Percentiles rank a stretch among this genome's conserved stretches.
These are phyloP conservation scores for Pseudocercospora vitis DNA, from an alignment of 2,329 filamentous ascomycete genomes.

Conservation along the genomic window DNA sequence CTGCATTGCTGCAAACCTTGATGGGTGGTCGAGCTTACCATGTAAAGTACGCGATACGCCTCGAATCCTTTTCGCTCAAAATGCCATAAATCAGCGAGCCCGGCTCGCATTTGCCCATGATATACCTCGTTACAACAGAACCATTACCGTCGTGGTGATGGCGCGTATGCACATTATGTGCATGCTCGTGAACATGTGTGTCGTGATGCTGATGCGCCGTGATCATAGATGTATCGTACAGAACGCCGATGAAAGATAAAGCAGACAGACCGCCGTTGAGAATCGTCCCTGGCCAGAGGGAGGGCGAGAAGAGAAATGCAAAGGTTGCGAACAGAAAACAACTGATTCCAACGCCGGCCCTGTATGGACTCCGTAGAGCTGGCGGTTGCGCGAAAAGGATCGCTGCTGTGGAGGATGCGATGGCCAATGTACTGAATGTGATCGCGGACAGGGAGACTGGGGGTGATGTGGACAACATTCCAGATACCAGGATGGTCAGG, in stretches of 20 bases:
- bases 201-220: constrained; percentile 34
- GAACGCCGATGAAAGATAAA: constrained; percentile 41
- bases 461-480: constrained; percentile 37
- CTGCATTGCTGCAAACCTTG: too few species aligned
- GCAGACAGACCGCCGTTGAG: constrained; percentile 38
- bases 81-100: constrained; percentile 84
- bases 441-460: constrained; percentile 39
- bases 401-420: constrained; percentile 46
- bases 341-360: constrained; percentile 38
- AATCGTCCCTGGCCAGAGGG: constrained; percentile 38
- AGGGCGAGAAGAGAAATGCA: constrained; percentile 40
- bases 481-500: constrained; percentile 40
- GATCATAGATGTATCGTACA: constrained; percentile 42
- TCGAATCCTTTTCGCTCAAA: constrained; percentile 84
- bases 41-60: constrained; percentile 97
- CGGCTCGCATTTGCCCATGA: constrained; percentile 68
- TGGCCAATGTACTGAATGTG: constrained; percentile 43
- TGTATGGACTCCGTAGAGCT: constrained; percentile 42
- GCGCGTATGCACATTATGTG: constrained; percentile 34
- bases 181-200: constrained; percentile 32
- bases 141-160: constrained; percentile 49
- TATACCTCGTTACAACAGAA: constrained; percentile 68
- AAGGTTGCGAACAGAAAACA: constrained; percentile 35
- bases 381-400: constrained; percentile 46
- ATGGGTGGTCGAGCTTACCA: constrained; percentile 55